Evolutionary conservation across 129 eudicot species (phyloP), one percentile per base, ranked within the genome.

Genomic region (Solidago caesia): DNA sequence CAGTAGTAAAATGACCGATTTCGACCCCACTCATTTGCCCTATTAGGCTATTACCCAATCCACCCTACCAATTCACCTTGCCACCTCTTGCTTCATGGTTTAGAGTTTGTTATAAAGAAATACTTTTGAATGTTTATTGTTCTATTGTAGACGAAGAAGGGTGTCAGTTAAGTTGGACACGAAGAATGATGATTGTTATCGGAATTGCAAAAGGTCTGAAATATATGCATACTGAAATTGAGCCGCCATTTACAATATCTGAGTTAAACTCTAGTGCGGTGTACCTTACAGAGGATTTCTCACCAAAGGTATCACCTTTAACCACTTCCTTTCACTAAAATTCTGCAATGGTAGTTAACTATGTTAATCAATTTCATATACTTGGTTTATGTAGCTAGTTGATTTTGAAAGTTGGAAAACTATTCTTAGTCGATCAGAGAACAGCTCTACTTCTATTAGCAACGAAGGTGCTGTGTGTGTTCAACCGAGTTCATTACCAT

Each of bases 381-480:
- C 42, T 64, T 42, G 46, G 45, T 65, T 53, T 59, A 10, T 83
- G 79, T 86, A 95, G 99, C 83, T 95, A 58, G 94, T 95, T 68
- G 97, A 95, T 87, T 89, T 95, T 80, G 99, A 95, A 59, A 83
- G 97, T 53, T 91, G 99, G 99, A 95, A 87, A 77, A 83, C 86
- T 5, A 79, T 91, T 71, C 76, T 86, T 68, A 88, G 90, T 29
- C 82, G 95, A 84, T 91, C 96, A 39, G 99, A 85, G 75, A 91
- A 85, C 79, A 86, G 79, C 74, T 85, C 91, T 6, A 80, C 85
- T 6, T 73, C 81, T 33, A 80, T 94, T 27, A 76, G 90, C 82
- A 82, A 64, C 55, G 87, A 86, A 84, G 97, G 88, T 41, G 89
- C 57, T 13, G 70, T 81, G 25, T 87, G 96, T 68, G 79, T 82